These are phyloP conservation scores for Proliferodiscus dingleyae DNA, from an alignment of 2,329 filamentous ascomycete genomes.

Conservation along the genomic window DNA sequence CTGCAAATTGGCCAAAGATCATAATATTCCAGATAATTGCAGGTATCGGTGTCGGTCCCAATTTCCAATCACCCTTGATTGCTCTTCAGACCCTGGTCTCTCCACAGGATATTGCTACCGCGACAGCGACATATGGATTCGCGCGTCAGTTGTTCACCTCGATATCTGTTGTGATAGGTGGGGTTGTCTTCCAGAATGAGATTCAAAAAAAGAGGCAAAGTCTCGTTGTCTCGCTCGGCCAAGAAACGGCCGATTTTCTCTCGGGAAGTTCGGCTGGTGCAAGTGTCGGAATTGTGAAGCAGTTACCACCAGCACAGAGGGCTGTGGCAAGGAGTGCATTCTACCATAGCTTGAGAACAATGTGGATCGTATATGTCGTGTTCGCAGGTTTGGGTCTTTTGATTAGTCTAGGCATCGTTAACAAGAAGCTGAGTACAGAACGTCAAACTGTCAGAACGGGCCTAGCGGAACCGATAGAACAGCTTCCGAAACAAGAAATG, in stretches of 20 bases:
- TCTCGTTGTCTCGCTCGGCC: slow-evolving; percentile 22
- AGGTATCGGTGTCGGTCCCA: slow-evolving; percentile 60
- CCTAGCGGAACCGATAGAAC: not conserved
- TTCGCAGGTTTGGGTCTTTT: slow-evolving; percentile 33
- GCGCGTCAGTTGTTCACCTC: slow-evolving; percentile 46
- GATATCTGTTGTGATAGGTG: slow-evolving; percentile 44
- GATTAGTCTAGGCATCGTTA: slow-evolving; percentile 40
- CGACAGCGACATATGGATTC: slow-evolving; percentile 60
- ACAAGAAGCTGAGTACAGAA: slow-evolving; percentile 41
- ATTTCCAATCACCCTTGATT: slow-evolving; percentile 65
- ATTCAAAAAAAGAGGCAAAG: slow-evolving; percentile 26
- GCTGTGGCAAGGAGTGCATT: slow-evolving; percentile 14
- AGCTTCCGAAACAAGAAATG: slow-evolving; percentile 8
- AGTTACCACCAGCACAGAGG: slow-evolving; percentile 11
- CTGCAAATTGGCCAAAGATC: slow-evolving; percentile 49
- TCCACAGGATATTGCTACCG: slow-evolving; percentile 58
- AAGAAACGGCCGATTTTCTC: slow-evolving; percentile 18
- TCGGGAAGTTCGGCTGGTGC: slow-evolving; percentile 21
- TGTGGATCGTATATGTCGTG: slow-evolving; percentile 30
- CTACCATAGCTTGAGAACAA: slow-evolving; percentile 13
- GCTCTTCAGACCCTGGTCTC: slow-evolving; percentile 60
- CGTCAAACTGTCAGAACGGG: slow-evolving; percentile 50
- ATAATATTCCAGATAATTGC: slow-evolving; percentile 58
- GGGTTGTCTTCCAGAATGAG: slow-evolving; percentile 47
- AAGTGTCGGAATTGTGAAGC: slow-evolving; percentile 14